Evolutionary conservation across 1,284 basidiomycete genomes (phyloP).

Genomic region (Inonotus obliquus): DNA sequence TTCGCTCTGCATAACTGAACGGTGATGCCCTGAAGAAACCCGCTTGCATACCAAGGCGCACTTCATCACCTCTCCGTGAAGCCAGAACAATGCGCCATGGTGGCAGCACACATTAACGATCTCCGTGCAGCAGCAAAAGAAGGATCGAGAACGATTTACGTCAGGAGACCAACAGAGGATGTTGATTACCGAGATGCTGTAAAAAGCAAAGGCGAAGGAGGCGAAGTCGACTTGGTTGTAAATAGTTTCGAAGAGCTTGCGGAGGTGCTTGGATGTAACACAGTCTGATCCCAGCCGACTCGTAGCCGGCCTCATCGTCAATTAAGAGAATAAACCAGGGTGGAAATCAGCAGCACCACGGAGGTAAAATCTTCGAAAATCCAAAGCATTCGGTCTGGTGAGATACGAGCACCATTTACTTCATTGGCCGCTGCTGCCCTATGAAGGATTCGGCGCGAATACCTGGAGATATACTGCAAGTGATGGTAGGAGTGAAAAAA

Average conservation of each 20-base stretch:
- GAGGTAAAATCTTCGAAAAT: too few relatives aligned
- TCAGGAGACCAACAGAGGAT: conserved; percentile 22
- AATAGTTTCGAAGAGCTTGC: conserved; percentile 40
- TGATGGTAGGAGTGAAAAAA: too few relatives aligned
- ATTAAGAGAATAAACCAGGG: too few relatives aligned
- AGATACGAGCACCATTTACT: too few relatives aligned
- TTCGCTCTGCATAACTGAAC: background rate
- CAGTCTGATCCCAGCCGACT: background rate
- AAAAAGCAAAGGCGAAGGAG: conserved; percentile 41
- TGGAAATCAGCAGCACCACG: too few relatives aligned
- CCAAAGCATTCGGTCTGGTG: too few relatives aligned
- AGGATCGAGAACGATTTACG: conserved; percentile 40
- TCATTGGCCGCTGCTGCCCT: too few relatives aligned
- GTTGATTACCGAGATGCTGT: conserved; percentile 19
- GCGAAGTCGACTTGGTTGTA: conserved; percentile 46
- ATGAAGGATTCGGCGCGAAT: too few relatives aligned
- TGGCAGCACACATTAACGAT: conserved; percentile 59
- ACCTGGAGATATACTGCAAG: too few relatives aligned
- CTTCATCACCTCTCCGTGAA: conserved; percentile 45
- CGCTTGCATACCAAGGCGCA: conserved; percentile 46
- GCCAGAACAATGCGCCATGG: conserved; percentile 52
- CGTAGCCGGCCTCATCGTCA: too few relatives aligned
- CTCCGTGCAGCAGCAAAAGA: conserved; percentile 45
- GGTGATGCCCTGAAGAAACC: conserved; percentile 34
- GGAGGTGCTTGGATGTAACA: conserved; percentile 15